phyloP scores from a whole-genome alignment of 345 rosid species.

The Cardiospermum halicacabum region DNA sequence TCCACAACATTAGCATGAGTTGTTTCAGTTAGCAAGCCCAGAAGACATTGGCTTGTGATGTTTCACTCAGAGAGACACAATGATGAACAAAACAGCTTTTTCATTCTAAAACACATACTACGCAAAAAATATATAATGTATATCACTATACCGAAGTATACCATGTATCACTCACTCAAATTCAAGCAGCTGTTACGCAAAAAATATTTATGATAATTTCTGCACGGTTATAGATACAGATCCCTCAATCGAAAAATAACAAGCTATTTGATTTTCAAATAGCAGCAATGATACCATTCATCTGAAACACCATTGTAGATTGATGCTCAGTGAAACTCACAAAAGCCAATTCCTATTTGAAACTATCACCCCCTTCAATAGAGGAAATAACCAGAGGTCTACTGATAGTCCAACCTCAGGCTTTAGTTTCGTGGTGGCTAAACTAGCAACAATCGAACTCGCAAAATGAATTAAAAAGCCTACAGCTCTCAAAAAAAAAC shows the following conservation, averaged over 20 bases:
- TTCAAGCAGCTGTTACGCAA: conserved; percentile 3
- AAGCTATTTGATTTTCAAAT: conserved; percentile 1
- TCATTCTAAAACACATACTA: too few relatives aligned
- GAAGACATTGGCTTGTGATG: too few relatives aligned
- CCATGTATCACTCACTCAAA: too few relatives aligned
- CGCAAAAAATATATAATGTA: too few relatives aligned
- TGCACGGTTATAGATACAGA: not conserved
- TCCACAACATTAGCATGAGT: too few relatives aligned
- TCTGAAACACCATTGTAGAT: not conserved
- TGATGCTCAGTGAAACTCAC: not conserved
- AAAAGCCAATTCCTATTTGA: not conserved
- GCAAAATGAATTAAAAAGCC: conserved; percentile 1
- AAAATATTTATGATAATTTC: not conserved
- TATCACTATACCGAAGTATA: too few relatives aligned
- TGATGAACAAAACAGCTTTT: too few relatives aligned
- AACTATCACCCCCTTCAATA: not conserved
- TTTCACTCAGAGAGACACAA: too few relatives aligned
- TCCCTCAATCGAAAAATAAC: not conserved
- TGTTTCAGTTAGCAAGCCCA: too few relatives aligned
- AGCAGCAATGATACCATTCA: not conserved
- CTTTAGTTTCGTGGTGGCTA: not conserved
- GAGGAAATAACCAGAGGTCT: not conserved
- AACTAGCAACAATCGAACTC: not conserved
- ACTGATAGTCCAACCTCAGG: conserved; percentile 6
- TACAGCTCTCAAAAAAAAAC: conserved; percentile 4